Base-by-base conservation (phyloP, 2,329 filamentous ascomycete species). In the Albophoma yamanashiensis region DNA sequence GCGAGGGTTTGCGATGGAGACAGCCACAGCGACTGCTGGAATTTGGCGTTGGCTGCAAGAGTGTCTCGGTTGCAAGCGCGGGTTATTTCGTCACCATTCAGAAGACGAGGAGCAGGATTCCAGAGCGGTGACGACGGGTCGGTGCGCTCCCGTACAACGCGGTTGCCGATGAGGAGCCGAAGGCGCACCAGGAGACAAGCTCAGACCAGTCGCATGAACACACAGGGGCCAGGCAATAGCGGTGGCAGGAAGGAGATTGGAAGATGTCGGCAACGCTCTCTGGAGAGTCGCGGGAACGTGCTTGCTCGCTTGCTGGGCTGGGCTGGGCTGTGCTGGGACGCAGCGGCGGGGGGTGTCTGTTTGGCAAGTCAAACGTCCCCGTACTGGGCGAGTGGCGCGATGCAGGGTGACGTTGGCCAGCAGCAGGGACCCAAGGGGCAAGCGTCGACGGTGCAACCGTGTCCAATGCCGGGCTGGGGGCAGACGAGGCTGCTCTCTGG, bases 11-110 rank as follows among this genome's bases (percentile, higher is more conserved):
- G 42, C 27, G 15, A 39, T 17, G 12, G 36, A 39, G 14, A 42
- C 31, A 25, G 53, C 53, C 38, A 50, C 56, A 42, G 38, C 27
- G n/a, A 20, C 14, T 4, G 38, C 53, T 60, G 61, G 62, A 63
- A 62, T 63, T 59, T 20, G 58, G 39, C 43, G 61, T 50, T 55
- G 57, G 59, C 60, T 60, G 57, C 57, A 59, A 60, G 57, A 55
- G 56, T 64, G 64, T 64, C 62, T 66, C 62, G 57, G 62, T 60
- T 58, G 61, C 56, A 61, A 59, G 62, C 60, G 63, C 57, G 61
- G 57, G 55, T 60, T 36, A 62, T 66, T 63, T 62, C 65, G 63
- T 67, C 62, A 68, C 59, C 57, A 59, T 59, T 14, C 36, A 38
- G 36, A 2, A 47, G 27, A 39, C 17, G 58, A 27, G 38, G 60